Percentiles rank a stretch among this genome's conserved stretches.
Conservation (phyloP, 305 asterid species). For the Plantago coronopus region DNA sequence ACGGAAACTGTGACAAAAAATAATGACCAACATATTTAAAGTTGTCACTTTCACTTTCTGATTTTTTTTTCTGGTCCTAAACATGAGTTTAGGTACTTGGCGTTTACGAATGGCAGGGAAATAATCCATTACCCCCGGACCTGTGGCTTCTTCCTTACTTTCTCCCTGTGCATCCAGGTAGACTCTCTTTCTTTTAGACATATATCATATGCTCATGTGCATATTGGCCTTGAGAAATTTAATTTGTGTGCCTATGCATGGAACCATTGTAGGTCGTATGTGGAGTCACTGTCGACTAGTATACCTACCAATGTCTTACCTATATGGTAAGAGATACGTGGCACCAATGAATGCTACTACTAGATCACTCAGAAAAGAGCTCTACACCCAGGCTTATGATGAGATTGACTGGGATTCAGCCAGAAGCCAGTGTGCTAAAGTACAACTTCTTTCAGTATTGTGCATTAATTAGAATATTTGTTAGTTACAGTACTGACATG, state of each 20-base stretch:
- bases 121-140: constrained; percentile 13
- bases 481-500: too few relatives aligned
- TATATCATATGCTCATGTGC: too few relatives aligned
- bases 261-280: constrained; percentile 70
- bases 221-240: too few relatives aligned
- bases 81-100: constrained; percentile 2
- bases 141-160: constrained; percentile 10
- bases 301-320: constrained; percentile 59
- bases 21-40: too few relatives aligned
- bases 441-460: too few relatives aligned
- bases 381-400: constrained; percentile 40
- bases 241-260: too few relatives aligned
- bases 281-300: constrained; percentile 70
- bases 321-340: constrained; percentile 56
- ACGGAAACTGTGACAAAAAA: too few relatives aligned
- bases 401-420: constrained; percentile 52
- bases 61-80: too few relatives aligned
- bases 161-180: constrained; percentile 17
- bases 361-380: constrained; percentile 49
- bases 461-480: too few relatives aligned
- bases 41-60: too few relatives aligned
- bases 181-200: too few relatives aligned
- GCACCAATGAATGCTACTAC: constrained; percentile 49
- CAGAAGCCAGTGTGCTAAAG: constrained; percentile 49
- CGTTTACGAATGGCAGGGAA: constrained; percentile 7